Conservation (phyloP, 73 alveolate genomes). For the Paramecium pentaurelia region DNA sequence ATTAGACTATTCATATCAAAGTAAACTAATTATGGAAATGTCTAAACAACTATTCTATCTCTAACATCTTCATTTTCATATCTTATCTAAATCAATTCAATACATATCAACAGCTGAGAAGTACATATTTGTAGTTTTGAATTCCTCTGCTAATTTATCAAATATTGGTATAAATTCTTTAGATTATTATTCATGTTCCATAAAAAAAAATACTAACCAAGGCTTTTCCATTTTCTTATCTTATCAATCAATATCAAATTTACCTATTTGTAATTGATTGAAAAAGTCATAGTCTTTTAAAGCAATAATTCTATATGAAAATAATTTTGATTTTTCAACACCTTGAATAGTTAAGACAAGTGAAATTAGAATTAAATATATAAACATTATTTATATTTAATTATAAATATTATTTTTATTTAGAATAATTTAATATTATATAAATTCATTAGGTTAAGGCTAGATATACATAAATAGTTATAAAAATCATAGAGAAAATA, state of each 20-base stretch:
- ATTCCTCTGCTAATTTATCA: background rate
- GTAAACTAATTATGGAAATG: background rate
- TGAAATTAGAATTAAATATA: background rate
- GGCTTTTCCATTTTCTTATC: slow-evolving; percentile 16
- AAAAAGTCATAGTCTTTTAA: background rate
- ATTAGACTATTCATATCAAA: background rate
- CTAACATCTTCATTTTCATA: slow-evolving; percentile 35
- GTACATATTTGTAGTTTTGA: background rate
- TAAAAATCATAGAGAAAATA: too few relatives aligned
- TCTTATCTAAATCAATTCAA: background rate
- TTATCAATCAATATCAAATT: background rate
- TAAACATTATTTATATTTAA: background rate
- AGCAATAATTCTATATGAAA: background rate
- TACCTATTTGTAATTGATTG: background rate
- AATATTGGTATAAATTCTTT: background rate
- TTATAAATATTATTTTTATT: background rate
- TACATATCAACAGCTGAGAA: slow-evolving; percentile 28
- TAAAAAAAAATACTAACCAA: background rate
- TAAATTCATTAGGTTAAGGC: too few relatives aligned
- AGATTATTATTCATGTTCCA: background rate
- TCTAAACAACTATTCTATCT: background rate
- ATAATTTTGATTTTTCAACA: background rate
- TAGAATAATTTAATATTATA: too few relatives aligned
- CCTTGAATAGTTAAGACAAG: background rate
- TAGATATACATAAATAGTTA: too few relatives aligned